phyloP scores from a whole-genome alignment of 2,329 filamentous ascomycete genomes.

The Fusarium sambucinum region DNA sequence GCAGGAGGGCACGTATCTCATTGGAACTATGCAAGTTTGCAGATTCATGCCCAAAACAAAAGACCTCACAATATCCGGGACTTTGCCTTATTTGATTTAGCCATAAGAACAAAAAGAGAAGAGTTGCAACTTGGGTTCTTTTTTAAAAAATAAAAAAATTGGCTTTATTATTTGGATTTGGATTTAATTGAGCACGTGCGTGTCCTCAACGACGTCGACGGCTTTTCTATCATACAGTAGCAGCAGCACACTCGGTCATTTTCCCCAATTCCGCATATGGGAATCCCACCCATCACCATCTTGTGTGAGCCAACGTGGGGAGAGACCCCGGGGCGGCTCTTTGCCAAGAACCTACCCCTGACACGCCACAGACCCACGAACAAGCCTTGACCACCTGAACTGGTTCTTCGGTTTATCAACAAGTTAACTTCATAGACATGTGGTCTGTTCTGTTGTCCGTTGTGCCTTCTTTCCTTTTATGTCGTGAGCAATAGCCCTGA shows the following conservation, averaged over 20 bases:
- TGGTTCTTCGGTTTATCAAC: conserved; percentile 9
- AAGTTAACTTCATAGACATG: conserved; percentile 20
- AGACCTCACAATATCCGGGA: conserved; percentile 17
- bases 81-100: conserved; percentile 18
- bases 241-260: conserved; percentile 12
- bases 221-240: conserved; percentile 18
- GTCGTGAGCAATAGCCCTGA: conserved; percentile 16
- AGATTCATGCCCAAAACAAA: conserved; percentile 15
- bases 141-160: conserved; percentile 13
- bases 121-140: conserved; percentile 1
- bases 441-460: conserved; percentile 18
- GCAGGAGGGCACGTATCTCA: conserved; percentile 46
- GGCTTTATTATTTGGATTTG: conserved; percentile 36
- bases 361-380: conserved; percentile 29
- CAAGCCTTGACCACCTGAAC: conserved; percentile 27
- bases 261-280: conserved; percentile 24
- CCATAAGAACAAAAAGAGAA: conserved; percentile 14
- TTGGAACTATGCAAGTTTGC: conserved; percentile 27
- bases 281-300: conserved; percentile 48
- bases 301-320: conserved; percentile 46
- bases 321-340: conserved; percentile 37
- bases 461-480: conserved; percentile 14
- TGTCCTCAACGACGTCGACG: conserved; percentile 26
- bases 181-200: conserved; percentile 45
- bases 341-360: conserved; percentile 34